Conservation (phyloP, 106 monocot genomes). For the Dendrobium catenatum region DNA sequence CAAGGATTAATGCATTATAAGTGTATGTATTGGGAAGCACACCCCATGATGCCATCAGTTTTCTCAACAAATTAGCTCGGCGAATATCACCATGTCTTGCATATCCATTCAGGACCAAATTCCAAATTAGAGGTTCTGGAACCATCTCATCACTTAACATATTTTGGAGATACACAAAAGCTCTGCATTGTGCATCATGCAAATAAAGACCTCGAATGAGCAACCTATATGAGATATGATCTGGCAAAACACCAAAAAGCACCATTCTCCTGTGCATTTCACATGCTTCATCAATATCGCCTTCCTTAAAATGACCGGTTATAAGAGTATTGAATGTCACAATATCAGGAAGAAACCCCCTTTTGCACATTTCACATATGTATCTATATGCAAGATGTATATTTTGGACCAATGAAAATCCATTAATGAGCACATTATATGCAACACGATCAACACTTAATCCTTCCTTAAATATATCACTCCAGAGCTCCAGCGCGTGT, state of each 20-base stretch:
- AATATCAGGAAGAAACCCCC: slow-evolving; percentile 60
- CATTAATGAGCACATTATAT: slow-evolving; percentile 69
- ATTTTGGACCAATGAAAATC: slow-evolving; percentile 43
- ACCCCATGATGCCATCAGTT: slow-evolving; percentile 47
- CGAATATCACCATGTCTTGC: slow-evolving; percentile 39
- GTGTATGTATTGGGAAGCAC: slow-evolving; percentile 57
- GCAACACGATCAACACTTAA: slow-evolving; percentile 38
- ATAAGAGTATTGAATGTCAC: slow-evolving; percentile 75
- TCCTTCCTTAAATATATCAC: slow-evolving; percentile 26
- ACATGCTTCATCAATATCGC: slow-evolving; percentile 53
- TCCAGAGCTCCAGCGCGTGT: slow-evolving; percentile 50
- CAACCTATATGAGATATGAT: slow-evolving; percentile 43
- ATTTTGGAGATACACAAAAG: slow-evolving; percentile 22
- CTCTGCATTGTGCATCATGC: slow-evolving; percentile 31
- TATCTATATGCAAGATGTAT: slow-evolving; percentile 40
- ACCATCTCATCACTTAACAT: slow-evolving; percentile 36
- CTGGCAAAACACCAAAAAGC: slow-evolving; percentile 33
- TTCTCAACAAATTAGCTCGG: slow-evolving; percentile 31
- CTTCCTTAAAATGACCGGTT: slow-evolving; percentile 35
- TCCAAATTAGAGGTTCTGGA: slow-evolving; percentile 50
- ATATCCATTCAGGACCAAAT: slow-evolving; percentile 59
- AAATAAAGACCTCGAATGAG: slow-evolving; percentile 52
- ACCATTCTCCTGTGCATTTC: slow-evolving; percentile 33
- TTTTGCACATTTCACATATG: slow-evolving; percentile 60
- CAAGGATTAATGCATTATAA: slow-evolving; percentile 65